A percentile compares a stretch with the other conserved stretches of the same genome.
phyloP scores from a whole-genome alignment of 345 rosid species.

The Syzygium oleosum region DNA sequence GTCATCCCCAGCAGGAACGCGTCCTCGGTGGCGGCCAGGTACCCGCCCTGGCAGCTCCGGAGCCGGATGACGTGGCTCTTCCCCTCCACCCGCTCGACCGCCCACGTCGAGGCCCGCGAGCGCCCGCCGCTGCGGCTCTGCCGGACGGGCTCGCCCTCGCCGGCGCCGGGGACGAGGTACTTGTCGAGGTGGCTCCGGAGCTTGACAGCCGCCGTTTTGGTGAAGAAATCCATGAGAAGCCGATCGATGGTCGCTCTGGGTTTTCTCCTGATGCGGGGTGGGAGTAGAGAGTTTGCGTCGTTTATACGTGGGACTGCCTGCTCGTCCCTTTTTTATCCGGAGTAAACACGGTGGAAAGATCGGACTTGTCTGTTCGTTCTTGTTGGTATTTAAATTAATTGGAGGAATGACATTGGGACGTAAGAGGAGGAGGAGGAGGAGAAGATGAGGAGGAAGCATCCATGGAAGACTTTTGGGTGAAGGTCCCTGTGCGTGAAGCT shows the following conservation, averaged over 20 bases:
- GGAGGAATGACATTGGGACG: background rate
- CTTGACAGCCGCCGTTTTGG: slow-evolving; percentile 48
- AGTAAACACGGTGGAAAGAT: slow-evolving; percentile 6
- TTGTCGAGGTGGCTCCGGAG: slow-evolving; percentile 82
- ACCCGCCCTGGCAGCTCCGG: slow-evolving; percentile 46
- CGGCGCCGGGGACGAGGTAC: slow-evolving; percentile 58
- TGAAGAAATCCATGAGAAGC: slow-evolving; percentile 55
- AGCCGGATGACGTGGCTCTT: slow-evolving; percentile 36
- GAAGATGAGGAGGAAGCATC: background rate
- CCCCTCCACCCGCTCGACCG: slow-evolving; percentile 53
- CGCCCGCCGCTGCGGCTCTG: slow-evolving; percentile 55
- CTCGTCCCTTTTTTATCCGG: background rate
- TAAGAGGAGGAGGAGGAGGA: background rate
- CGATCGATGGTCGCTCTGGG: background rate
- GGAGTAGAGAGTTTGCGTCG: background rate
- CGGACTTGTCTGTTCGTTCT: slow-evolving; percentile 5
- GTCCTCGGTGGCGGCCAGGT: slow-evolving; percentile 58
- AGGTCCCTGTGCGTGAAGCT: background rate
- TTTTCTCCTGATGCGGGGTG: background rate
- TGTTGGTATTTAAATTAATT: slow-evolving; percentile 2
- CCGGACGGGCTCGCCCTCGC: slow-evolving; percentile 48
- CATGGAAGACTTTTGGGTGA: background rate
- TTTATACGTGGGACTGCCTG: background rate
- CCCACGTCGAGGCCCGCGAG: slow-evolving; percentile 44
- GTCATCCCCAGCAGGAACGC: slow-evolving; percentile 83